Percentiles rank a stretch among this genome's conserved stretches.
These are phyloP conservation scores for Aureobasidium sp. DNA, from an alignment of 2,329 filamentous ascomycete genomes.

Conservation along the genomic window DNA sequence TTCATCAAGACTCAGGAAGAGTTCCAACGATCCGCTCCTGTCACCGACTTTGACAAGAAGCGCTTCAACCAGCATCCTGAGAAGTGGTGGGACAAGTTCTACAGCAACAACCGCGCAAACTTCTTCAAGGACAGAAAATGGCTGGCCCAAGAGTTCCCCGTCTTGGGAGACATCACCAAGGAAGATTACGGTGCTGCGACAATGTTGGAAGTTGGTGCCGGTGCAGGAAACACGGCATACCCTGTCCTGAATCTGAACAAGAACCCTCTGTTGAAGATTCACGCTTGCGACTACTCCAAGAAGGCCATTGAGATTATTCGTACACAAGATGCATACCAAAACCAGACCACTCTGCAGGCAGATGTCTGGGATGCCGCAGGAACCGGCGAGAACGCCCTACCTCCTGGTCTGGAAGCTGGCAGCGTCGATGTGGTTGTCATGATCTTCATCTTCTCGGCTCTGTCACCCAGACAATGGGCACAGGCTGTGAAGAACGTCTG, in stretches of 20 bases:
- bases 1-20: constrained; percentile 79
- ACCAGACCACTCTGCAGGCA: constrained; percentile 58
- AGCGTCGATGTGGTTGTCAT: constrained; percentile 86
- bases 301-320: constrained; percentile 92
- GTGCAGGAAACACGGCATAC: constrained; percentile 93
- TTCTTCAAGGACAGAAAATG: constrained; percentile 99
- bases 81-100: constrained; percentile 97
- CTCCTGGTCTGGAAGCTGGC: constrained; percentile 66
- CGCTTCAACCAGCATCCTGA: constrained; percentile 82
- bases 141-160: constrained; percentile 90
- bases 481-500: constrained; percentile 74
- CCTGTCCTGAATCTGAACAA: constrained; percentile 77
- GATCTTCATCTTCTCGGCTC: constrained; percentile 94
- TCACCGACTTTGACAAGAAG: constrained; percentile 88
- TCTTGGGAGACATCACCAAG: constrained; percentile 67
- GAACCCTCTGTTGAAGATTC: constrained; percentile 72
- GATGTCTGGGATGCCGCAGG: constrained; percentile 91
- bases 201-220: constrained; percentile 85
- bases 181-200: constrained; percentile 60
- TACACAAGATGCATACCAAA: constrained; percentile 65
- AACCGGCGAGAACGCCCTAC: constrained; percentile 45
- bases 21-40: constrained; percentile 76
- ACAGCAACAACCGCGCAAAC: constrained; percentile 93
- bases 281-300: constrained; percentile 95
- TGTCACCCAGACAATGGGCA: constrained; percentile 77